Conservation (phyloP, 805 yeast species). For the Candida schatavii region DNA sequence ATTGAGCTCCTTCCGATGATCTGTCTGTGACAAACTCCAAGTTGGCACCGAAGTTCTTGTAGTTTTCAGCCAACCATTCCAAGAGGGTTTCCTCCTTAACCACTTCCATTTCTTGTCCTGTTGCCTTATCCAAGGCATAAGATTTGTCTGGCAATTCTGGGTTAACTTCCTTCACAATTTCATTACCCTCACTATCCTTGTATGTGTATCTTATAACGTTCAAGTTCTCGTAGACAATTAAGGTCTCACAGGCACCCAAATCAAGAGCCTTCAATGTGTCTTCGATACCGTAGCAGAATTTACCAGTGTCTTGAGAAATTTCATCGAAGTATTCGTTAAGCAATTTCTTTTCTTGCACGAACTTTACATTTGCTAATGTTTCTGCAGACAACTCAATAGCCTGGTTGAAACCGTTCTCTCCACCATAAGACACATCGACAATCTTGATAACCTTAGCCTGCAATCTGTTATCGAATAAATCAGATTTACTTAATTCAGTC, state of each 20-base stretch:
- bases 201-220: constrained; percentile 79
- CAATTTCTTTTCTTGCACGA: constrained; percentile 96
- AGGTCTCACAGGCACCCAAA: constrained; percentile 90
- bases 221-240: constrained; percentile 91
- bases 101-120: constrained; percentile 91
- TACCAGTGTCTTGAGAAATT: constrained; percentile 95
- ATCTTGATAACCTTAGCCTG: constrained; percentile 83
- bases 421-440: constrained; percentile 98
- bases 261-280: constrained; percentile 96
- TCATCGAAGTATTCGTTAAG: constrained; percentile 92
- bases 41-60: constrained; percentile 89
- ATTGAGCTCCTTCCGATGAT: constrained; percentile 98
- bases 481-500: constrained; percentile 89
- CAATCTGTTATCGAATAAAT: constrained; percentile 87
- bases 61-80: constrained; percentile 98
- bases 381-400: constrained; percentile 98
- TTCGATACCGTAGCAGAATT: constrained; percentile 95
- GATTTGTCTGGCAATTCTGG: constrained; percentile 75
- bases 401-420: constrained; percentile 99
- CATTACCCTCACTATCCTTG: constrained; percentile 79
- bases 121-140: constrained; percentile 72
- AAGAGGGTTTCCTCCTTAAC: constrained; percentile 80
- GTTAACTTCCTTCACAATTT: constrained; percentile 66
- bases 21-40: constrained; percentile 96
- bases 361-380: constrained; percentile 93